Base-by-base conservation (phyloP, 2,329 filamentous ascomycete species). In the Diaporthe humulicola region DNA sequence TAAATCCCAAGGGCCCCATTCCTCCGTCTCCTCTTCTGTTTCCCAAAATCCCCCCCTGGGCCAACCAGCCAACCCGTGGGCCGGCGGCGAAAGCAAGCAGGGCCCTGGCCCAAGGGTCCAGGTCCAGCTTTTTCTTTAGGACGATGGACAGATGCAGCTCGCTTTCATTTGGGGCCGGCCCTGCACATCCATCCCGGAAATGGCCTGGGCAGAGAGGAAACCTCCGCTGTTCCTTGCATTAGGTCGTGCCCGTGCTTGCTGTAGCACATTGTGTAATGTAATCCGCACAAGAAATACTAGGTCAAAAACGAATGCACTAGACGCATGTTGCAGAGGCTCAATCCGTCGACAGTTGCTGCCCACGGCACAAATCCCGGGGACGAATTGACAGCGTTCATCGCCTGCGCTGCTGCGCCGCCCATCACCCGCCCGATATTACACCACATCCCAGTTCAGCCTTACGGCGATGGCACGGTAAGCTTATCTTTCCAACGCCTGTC, bases 211-310 rank as follows among this genome's bases (percentile, higher is more conserved):
- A 19, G 17, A 58, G 60, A 61, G 60, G 64, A 54, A 54, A 54
- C 64, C 45, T 69, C 64, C 36, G 45, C 38, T 33, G 74, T 75
- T 66, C 74, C 74, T 75, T 75, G 74, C 71, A 74, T 74, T 75
- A 74, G 69, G 69, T 54, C 71, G 33, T 71, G 50, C 45, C 71
- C 75, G 64, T 45, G 64, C 64, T 17, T 28, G 33, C 48, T 69
- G 64, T 69, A 69, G 64, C 17, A 69, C 64, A 40, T 69, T 69
- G 64, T 69, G 64, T 69, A 69, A 69, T 69, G 64, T 69, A 69
- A 69, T 69, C 64, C 52, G 52, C 38, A 30, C 28, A 52, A 50
- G 30, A 40, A 54, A 60, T 52, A 33, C 61, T 54, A 40, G 22
- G 48, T 28, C 33, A 54, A 38, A 54, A 40, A 38, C 28, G 45